Evolutionary conservation across 2,329 filamentous ascomycete species (phyloP).

Genomic region (Neonectria magnoliae): DNA sequence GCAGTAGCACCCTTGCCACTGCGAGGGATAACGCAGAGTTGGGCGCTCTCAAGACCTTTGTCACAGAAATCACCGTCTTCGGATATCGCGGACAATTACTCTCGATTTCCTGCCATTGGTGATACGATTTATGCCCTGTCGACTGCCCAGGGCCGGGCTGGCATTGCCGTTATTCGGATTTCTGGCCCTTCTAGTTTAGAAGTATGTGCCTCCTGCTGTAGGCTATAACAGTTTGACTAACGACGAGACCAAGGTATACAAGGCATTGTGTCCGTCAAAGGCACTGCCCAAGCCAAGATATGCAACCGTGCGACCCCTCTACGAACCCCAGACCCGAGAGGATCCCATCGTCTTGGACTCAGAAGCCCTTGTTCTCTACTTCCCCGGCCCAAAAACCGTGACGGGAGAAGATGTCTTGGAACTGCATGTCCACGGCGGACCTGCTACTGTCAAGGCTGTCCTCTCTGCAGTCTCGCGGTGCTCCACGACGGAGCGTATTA

Average conservation of each 20-base stretch:
- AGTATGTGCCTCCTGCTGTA: conserved; percentile 54
- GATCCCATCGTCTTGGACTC: conserved; percentile 75
- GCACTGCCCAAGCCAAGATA: conserved; percentile 58
- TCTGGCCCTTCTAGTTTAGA: conserved; percentile 81
- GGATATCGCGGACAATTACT: conserved; percentile 6
- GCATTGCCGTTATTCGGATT: conserved; percentile 89
- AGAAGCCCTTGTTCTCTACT: conserved; percentile 82
- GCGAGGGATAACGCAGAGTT: not conserved
- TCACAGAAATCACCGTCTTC: conserved; percentile 24
- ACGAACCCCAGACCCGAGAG: conserved; percentile 55
- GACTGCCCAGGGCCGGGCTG: conserved; percentile 84
- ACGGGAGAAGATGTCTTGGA: conserved; percentile 95
- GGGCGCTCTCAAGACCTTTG: conserved; percentile 6
- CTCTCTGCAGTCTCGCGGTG: conserved; percentile 77
- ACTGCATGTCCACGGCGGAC: conserved; percentile 92
- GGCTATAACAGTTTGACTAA: conserved; percentile 11
- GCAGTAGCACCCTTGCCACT: not conserved
- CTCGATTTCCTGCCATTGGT: conserved; percentile 36
- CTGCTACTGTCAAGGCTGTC: conserved; percentile 88
- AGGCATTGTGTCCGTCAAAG: conserved; percentile 60
- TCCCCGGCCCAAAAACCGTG: conserved; percentile 81
- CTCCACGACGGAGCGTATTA: conserved; percentile 58
- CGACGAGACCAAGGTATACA: conserved; percentile 56
- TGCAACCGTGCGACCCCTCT: conserved; percentile 80
- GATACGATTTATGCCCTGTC: conserved; percentile 93